Evolutionary conservation across 2,329 filamentous ascomycete genomes (phyloP).

Genomic region (Simplicillium sp.): DNA sequence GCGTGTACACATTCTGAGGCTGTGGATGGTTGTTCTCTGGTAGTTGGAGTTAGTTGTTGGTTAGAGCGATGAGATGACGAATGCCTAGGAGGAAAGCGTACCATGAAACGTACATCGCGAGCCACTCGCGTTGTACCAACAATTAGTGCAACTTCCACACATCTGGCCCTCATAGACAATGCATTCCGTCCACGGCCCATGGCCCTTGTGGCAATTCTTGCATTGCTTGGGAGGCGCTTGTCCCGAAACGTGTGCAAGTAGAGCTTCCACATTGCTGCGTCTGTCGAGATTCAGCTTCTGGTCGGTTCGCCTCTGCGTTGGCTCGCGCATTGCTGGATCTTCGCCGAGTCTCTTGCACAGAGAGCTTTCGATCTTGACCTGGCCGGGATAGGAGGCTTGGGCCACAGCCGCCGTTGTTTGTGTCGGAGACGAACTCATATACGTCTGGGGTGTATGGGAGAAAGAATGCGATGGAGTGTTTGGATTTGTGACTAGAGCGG

Average conservation of each 20-base stretch:
- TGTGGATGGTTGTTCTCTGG: constrained; percentile 36
- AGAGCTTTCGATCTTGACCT: constrained; percentile 40
- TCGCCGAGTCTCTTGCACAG: constrained; percentile 44
- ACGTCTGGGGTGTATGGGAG: too few species aligned
- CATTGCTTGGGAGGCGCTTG: constrained; percentile 37
- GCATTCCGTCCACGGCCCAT: constrained; percentile 49
- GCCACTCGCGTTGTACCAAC: constrained; percentile 54
- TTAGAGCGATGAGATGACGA: not conserved
- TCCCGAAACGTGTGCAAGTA: constrained; percentile 49
- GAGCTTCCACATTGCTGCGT: constrained; percentile 49
- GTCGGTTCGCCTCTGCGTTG: constrained; percentile 42
- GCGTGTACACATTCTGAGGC: constrained; percentile 19
- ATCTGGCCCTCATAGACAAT: constrained; percentile 51
- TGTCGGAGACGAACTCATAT: too few species aligned
- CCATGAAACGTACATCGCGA: constrained; percentile 51
- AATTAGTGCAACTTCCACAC: constrained; percentile 54
- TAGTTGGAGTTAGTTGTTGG: not conserved
- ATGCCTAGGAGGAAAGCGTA: constrained; percentile 17
- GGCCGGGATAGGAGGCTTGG: constrained; percentile 33
- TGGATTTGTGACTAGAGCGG: too few species aligned
- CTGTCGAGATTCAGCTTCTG: constrained; percentile 46
- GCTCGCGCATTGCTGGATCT: constrained; percentile 37
- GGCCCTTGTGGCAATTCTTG: constrained; percentile 51
- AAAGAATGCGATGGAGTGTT: too few species aligned
- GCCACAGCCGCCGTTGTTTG: constrained; percentile 37